These are phyloP conservation scores for Peronospora destructor DNA, from an alignment of 352 stramenopile genomes.

Conservation along the genomic window DNA sequence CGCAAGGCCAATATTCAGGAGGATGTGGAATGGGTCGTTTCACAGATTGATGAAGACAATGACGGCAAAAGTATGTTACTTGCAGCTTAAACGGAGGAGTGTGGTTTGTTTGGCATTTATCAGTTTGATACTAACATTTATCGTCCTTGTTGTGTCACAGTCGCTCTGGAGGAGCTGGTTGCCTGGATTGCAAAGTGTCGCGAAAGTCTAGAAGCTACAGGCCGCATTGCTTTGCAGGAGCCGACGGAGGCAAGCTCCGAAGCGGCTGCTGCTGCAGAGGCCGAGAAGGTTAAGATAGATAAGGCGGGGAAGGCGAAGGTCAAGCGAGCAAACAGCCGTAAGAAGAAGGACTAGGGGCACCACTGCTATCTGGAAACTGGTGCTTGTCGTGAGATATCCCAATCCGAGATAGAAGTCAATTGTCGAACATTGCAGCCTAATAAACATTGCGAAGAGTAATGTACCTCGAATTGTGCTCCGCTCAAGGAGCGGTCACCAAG, in stretches of 20 bases:
- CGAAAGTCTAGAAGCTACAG: conserved; percentile 83
- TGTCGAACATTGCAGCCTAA: background rate
- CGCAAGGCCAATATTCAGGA: conserved; percentile 91
- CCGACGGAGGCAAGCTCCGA: conserved; percentile 23
- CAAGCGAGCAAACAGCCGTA: conserved; percentile 63
- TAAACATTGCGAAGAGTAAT: background rate
- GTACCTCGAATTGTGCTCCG: background rate
- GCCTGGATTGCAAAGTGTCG: conserved; percentile 83
- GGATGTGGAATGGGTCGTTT: conserved; percentile 92
- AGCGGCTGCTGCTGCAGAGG: conserved; percentile 23
- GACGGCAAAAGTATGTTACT: conserved; percentile 76
- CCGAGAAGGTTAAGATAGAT: conserved; percentile 23
- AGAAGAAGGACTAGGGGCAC: conserved; percentile 48
- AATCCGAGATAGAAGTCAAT: background rate
- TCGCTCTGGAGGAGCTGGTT: conserved; percentile 91
- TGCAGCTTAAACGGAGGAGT: conserved; percentile 2
- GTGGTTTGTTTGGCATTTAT: background rate
- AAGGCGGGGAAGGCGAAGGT: conserved; percentile 44
- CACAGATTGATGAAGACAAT: conserved; percentile 88
- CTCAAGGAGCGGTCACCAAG: no score
- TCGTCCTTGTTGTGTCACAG: conserved; percentile 36
- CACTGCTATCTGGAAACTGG: conserved; percentile 9
- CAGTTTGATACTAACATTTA: conserved; percentile 13
- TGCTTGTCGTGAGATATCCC: conserved; percentile 7
- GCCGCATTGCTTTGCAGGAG: conserved; percentile 58